Evolutionary conservation across 2,329 filamentous ascomycete genomes (phyloP).

Genomic region (Penicillium hordei): DNA sequence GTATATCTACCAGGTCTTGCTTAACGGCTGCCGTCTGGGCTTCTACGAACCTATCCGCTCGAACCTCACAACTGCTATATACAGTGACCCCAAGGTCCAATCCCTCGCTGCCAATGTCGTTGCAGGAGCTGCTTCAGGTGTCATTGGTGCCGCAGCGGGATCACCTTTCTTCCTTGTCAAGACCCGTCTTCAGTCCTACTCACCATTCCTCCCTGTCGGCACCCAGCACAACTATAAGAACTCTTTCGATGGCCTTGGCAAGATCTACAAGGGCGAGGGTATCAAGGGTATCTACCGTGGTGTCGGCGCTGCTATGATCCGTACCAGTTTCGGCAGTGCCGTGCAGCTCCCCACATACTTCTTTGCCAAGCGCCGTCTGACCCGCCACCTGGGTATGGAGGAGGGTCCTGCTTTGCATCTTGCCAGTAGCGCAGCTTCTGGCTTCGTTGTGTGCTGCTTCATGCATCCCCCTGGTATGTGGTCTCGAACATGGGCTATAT

Average conservation of each 20-base stretch:
- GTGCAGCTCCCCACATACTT: slow-evolving; percentile 98
- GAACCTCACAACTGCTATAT: slow-evolving; percentile 66
- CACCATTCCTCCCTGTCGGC: slow-evolving; percentile 86
- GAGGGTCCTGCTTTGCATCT: slow-evolving; percentile 89
- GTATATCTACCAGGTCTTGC: slow-evolving; percentile 93
- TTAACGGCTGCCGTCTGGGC: slow-evolving; percentile 93
- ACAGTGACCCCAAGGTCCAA: slow-evolving; percentile 72
- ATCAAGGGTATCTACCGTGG: slow-evolving; percentile 82
- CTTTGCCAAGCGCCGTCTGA: slow-evolving; percentile 85
- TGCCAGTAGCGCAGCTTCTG: slow-evolving; percentile 81
- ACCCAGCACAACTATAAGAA: slow-evolving; percentile 95
- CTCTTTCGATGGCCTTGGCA: slow-evolving; percentile 75
- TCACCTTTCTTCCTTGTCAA: slow-evolving; percentile 98
- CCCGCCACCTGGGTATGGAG: slow-evolving; percentile 80
- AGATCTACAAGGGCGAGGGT: slow-evolving; percentile 78
- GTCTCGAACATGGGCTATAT: neutral
- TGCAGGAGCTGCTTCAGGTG: slow-evolving; percentile 81
- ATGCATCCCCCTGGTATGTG: slow-evolving; percentile 90
- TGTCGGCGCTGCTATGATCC: slow-evolving; percentile 88
- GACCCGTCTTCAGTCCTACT: slow-evolving; percentile 91
- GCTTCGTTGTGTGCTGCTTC: slow-evolving; percentile 93
- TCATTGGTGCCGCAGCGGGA: slow-evolving; percentile 87
- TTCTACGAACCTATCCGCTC: slow-evolving; percentile 96
- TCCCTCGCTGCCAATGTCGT: slow-evolving; percentile 91
- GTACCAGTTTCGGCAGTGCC: slow-evolving; percentile 92